Evolutionary conservation across 2,329 filamentous ascomycete genomes (phyloP).

Genomic region (Xylariaceae sp.): DNA sequence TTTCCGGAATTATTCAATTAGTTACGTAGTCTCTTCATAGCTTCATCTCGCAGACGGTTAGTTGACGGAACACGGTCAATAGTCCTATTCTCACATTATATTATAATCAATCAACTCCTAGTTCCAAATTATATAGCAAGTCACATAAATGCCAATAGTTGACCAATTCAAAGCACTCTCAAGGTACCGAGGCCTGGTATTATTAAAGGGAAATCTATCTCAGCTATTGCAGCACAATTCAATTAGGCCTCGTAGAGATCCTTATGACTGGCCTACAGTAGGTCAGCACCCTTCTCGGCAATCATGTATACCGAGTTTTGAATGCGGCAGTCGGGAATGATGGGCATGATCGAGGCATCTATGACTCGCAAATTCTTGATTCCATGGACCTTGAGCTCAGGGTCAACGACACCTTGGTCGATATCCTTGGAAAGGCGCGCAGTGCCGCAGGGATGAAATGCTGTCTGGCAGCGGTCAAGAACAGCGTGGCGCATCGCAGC

Average conservation of each 20-base stretch:
- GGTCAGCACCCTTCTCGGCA: constrained; percentile 54
- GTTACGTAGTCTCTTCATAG: too few relatives aligned
- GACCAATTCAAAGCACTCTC: too few relatives aligned
- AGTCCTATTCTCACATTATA: too few relatives aligned
- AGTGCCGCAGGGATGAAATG: constrained; percentile 65
- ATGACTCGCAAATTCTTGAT: constrained; percentile 60
- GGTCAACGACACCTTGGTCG: constrained; percentile 59
- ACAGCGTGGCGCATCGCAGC: constrained; percentile 62
- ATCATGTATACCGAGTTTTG: constrained; percentile 68
- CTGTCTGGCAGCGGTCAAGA: constrained; percentile 65
- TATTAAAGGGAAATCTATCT: too few relatives aligned
- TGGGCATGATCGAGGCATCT: constrained; percentile 63
- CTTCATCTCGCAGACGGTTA: too few relatives aligned
- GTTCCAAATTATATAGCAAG: too few relatives aligned
- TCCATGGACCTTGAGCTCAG: constrained; percentile 58
- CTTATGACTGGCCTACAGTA: constrained; percentile 17
- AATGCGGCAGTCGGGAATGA: constrained; percentile 63
- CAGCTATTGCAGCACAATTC: too few relatives aligned
- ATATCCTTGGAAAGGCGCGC: constrained; percentile 59
- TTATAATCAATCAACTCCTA: too few relatives aligned
- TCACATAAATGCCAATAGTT: too few relatives aligned
- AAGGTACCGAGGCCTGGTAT: too few relatives aligned
- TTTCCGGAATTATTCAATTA: too few relatives aligned
- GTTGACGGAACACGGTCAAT: too few relatives aligned
- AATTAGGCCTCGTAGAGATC: constrained; percentile 18